Conservation (phyloP, 176 grass and related monocot genomes). For the Lolium perenne region DNA sequence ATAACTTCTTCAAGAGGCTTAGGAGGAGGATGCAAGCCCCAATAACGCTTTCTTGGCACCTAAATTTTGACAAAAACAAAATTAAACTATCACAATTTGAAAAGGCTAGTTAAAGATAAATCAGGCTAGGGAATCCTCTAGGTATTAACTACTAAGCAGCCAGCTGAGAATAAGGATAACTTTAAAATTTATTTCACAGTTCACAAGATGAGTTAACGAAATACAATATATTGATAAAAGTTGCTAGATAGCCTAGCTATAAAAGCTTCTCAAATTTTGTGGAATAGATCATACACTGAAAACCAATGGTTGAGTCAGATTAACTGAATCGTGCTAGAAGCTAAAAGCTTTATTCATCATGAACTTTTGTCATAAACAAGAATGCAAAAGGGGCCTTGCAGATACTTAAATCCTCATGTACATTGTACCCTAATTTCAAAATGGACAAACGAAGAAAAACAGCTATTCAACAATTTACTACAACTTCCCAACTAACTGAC, state of each 20-base stretch:
- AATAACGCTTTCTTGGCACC: conserved; percentile 95
- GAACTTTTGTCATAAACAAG: conserved; percentile 25
- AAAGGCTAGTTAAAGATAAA: conserved; percentile 26
- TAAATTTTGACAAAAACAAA: conserved; percentile 36
- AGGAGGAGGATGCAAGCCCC: conserved; percentile 94
- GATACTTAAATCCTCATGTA: neutral
- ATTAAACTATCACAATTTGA: neutral
- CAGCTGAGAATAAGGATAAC: neutral
- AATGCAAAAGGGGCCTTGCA: neutral
- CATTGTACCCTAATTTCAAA: neutral
- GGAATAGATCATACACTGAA: conserved; percentile 3
- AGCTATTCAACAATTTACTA: conserved; percentile 16
- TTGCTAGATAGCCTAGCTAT: conserved; percentile 7
- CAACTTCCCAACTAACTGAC: neutral
- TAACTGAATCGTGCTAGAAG: conserved; percentile 22
- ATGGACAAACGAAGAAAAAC: neutral
- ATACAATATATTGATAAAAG: neutral
- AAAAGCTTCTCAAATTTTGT: conserved; percentile 8
- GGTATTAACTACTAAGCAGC: neutral
- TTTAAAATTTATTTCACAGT: neutral
- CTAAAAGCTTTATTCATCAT: conserved; percentile 15
- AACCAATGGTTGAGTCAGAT: conserved; percentile 5
- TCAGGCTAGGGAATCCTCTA: neutral
- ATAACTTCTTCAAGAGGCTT: conserved; percentile 97
- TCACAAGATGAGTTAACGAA: conserved; percentile 11